Percentiles rank a stretch among this genome's conserved stretches.
These are phyloP conservation scores for Plantago major DNA, from an alignment of 257 asterid species.

Conservation along the genomic window DNA sequence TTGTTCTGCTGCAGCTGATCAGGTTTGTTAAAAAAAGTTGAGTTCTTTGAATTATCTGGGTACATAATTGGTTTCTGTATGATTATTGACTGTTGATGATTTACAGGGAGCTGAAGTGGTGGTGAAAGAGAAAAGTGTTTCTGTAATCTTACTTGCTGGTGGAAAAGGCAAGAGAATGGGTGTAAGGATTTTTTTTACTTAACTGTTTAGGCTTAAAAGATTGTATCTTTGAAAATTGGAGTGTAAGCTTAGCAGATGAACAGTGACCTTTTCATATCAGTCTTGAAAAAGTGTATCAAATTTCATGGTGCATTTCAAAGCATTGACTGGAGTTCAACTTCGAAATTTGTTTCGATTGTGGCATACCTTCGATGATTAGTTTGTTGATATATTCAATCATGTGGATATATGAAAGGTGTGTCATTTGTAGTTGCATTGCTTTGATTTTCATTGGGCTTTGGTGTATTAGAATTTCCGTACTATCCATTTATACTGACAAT, in stretches of 20 bases:
- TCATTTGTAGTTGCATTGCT: slow-evolving; percentile 3
- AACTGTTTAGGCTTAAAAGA: background rate
- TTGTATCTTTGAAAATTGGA: background rate
- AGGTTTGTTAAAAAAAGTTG: slow-evolving; percentile 17
- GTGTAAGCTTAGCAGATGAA: too few relatives aligned
- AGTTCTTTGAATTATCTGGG: slow-evolving; percentile 3
- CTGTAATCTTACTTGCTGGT: slow-evolving; percentile 95
- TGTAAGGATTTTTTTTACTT: slow-evolving; percentile 34
- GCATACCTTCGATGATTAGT: slow-evolving; percentile 7
- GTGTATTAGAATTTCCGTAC: slow-evolving; percentile 8
- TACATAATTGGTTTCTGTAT: slow-evolving; percentile 4
- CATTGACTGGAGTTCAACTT: background rate
- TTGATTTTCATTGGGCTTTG: slow-evolving; percentile 1
- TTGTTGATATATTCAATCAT: slow-evolving; percentile 7
- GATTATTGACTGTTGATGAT: slow-evolving; percentile 2
- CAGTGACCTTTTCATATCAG: too few relatives aligned
- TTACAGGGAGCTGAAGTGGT: slow-evolving; percentile 47
- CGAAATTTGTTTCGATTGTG: background rate
- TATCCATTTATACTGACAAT: slow-evolving; percentile 4
- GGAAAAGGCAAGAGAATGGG: slow-evolving; percentile 99
- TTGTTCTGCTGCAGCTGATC: slow-evolving; percentile 44
- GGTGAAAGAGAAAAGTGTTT: slow-evolving; percentile 76
- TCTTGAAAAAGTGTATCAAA: background rate
- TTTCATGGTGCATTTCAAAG: background rate
- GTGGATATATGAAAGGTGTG: slow-evolving; percentile 9